phyloP scores from a whole-genome alignment of 73 alveolate genomes.

The Blepharisma japonicum region DNA sequence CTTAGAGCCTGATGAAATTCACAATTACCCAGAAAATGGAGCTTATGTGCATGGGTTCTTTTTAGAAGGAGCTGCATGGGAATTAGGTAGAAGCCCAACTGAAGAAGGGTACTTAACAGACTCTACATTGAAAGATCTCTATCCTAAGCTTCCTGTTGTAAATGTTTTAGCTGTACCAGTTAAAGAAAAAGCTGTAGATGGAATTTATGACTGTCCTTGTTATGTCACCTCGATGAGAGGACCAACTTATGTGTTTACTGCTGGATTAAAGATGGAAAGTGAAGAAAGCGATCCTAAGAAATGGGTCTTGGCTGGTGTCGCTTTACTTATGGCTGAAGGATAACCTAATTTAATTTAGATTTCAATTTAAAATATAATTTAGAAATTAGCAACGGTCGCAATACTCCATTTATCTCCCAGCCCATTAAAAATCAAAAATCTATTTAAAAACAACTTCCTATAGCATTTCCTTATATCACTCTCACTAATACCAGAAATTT shows the following conservation, averaged over 20 bases:
- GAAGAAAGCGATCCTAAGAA: slow-evolving; percentile 93
- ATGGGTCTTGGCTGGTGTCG: slow-evolving; percentile 98
- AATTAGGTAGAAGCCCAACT: slow-evolving; percentile 93
- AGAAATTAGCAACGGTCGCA: not conserved
- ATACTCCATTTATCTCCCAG: not conserved
- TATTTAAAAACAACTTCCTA: not conserved
- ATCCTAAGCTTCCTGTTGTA: slow-evolving; percentile 96
- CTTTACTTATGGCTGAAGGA: slow-evolving; percentile 91
- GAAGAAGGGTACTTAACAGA: slow-evolving; percentile 98
- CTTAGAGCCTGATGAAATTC: slow-evolving; percentile 86
- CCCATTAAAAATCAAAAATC: not conserved
- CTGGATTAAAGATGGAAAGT: slow-evolving; percentile 97
- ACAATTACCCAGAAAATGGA: slow-evolving; percentile 96
- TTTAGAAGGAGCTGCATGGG: slow-evolving; percentile 99
- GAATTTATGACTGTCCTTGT: slow-evolving; percentile 96
- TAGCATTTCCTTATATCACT: not conserved
- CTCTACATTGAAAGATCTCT: slow-evolving; percentile 90
- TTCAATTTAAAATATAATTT: not conserved
- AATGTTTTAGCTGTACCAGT: slow-evolving; percentile 89
- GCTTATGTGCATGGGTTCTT: slow-evolving; percentile 97
- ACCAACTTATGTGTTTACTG: slow-evolving; percentile 95
- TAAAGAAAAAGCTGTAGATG: slow-evolving; percentile 83
- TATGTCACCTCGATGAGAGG: slow-evolving; percentile 99
- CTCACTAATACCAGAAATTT: not conserved
- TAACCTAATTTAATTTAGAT: slow-evolving; percentile 45